phyloP scores from a whole-genome alignment of 108 stramenopile genomes.

The Cyclotella atomus region DNA sequence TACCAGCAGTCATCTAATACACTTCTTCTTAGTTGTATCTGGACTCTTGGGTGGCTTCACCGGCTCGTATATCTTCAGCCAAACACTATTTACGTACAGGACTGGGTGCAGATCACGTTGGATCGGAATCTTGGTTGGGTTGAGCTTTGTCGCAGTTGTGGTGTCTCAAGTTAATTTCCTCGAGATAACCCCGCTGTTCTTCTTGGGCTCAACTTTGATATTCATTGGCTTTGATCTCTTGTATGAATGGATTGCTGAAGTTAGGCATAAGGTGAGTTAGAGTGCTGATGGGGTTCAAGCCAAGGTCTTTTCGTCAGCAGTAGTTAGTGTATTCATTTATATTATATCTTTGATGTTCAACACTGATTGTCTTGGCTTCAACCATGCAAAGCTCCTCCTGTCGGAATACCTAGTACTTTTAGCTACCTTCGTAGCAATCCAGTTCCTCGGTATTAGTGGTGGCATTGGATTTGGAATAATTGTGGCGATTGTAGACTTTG shows the following conservation, averaged over 20 bases:
- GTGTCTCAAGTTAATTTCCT: slow-evolving; percentile 77
- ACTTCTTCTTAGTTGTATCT: slow-evolving; percentile 58
- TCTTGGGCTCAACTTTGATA: slow-evolving; percentile 92
- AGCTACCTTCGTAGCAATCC: slow-evolving; percentile 49
- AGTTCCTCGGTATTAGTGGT: slow-evolving; percentile 45
- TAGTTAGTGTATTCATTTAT: too few species aligned
- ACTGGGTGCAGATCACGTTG: slow-evolving; percentile 72
- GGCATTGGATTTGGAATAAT: slow-evolving; percentile 45
- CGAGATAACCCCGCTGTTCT: slow-evolving; percentile 81
- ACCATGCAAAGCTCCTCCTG: slow-evolving; percentile 49
- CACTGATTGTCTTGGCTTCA: background rate
- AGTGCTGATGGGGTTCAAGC: too few species aligned
- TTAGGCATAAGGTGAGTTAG: slow-evolving; percentile 76
- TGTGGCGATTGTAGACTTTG: slow-evolving; percentile 80
- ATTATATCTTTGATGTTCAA: background rate
- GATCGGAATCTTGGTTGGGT: slow-evolving; percentile 76
- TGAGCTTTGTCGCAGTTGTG: slow-evolving; percentile 71
- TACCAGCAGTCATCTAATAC: too few species aligned
- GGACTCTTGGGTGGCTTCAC: slow-evolving; percentile 90
- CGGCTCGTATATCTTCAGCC: slow-evolving; percentile 96
- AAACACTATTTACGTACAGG: slow-evolving; percentile 98
- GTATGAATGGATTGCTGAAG: slow-evolving; percentile 95
- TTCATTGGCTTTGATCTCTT: slow-evolving; percentile 94
- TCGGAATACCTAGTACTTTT: slow-evolving; percentile 47
- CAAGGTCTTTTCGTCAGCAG: too few species aligned